Conservation (phyloP, 1,139 yeast genomes). For the Pichia sp. region DNA sequence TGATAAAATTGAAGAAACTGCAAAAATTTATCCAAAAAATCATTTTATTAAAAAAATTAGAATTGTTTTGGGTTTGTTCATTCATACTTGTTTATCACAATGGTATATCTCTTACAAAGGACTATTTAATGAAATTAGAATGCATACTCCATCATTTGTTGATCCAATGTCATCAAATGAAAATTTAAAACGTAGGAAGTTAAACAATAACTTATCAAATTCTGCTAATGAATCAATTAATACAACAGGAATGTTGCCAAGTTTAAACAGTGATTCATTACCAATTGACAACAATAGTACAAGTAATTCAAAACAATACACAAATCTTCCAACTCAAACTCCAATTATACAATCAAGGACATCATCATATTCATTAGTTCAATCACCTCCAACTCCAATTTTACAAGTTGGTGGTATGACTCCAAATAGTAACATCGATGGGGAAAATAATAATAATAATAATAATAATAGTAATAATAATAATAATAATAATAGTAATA, state of each 20-base stretch:
- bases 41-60: slow-evolving; percentile 47
- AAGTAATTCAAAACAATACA: background rate
- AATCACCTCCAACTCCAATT: slow-evolving; percentile 9
- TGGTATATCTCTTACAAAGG: slow-evolving; percentile 24
- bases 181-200: background rate
- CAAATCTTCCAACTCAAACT: background rate
- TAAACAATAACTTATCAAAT: background rate
- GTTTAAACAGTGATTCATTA: background rate
- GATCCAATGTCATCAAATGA: slow-evolving; percentile 3
- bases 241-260: background rate
- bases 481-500: background rate
- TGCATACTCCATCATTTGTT: background rate
- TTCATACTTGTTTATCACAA: slow-evolving; percentile 55
- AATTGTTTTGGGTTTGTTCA: slow-evolving; percentile 49
- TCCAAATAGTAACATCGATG: background rate
- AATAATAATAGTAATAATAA: too few species aligned
- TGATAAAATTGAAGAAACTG: slow-evolving; percentile 35
- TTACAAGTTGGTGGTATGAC: background rate
- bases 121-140: slow-evolving; percentile 12
- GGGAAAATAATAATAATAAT: background rate
- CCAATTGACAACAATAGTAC: background rate
- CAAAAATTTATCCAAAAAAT: slow-evolving; percentile 39
- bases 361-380: background rate
- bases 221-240: background rate
- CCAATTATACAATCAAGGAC: background rate